These are phyloP conservation scores for Boletus bicolor DNA, from an alignment of 768 basidiomycete species.

Conservation along the genomic window DNA sequence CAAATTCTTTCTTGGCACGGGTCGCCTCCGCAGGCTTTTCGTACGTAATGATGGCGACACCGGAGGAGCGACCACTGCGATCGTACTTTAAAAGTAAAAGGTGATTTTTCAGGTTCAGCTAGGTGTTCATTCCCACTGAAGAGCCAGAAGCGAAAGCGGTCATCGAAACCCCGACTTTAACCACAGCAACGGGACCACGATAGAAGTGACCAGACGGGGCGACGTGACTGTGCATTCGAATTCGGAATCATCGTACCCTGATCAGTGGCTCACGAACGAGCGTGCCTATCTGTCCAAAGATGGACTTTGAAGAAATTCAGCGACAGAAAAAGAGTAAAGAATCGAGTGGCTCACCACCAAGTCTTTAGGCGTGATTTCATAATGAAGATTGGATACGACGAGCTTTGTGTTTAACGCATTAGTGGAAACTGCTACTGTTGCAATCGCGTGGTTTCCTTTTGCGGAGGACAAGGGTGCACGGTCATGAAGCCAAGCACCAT, in stretches of 20 bases:
- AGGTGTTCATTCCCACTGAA: constrained; percentile 37
- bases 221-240: constrained; percentile 37
- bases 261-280: constrained; percentile 90
- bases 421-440: constrained; percentile 23
- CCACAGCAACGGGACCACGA: constrained; percentile 29
- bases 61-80: constrained; percentile 89
- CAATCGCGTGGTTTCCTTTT: constrained; percentile 24
- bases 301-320: constrained; percentile 48
- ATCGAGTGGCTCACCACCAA: constrained; percentile 60
- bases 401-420: constrained; percentile 51
- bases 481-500: constrained; percentile 77
- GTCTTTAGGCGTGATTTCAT: constrained; percentile 87
- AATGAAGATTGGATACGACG: constrained; percentile 84
- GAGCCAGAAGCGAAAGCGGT: constrained; percentile 43
- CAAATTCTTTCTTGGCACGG: constrained; percentile 77
- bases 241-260: constrained; percentile 77
- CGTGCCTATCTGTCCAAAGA: constrained; percentile 91
- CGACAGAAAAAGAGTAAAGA: not conserved
- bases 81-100: constrained; percentile 75
- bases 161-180: constrained; percentile 32
- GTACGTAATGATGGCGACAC: constrained; percentile 76
- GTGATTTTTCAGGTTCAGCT: constrained; percentile 57
- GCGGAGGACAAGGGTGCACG: constrained; percentile 49
- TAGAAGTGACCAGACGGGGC: constrained; percentile 34
- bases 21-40: constrained; percentile 78